These are phyloP conservation scores for Staphylotrichum tortipilum DNA, from an alignment of 495 filamentous ascomycete genomes.

Conservation along the genomic window DNA sequence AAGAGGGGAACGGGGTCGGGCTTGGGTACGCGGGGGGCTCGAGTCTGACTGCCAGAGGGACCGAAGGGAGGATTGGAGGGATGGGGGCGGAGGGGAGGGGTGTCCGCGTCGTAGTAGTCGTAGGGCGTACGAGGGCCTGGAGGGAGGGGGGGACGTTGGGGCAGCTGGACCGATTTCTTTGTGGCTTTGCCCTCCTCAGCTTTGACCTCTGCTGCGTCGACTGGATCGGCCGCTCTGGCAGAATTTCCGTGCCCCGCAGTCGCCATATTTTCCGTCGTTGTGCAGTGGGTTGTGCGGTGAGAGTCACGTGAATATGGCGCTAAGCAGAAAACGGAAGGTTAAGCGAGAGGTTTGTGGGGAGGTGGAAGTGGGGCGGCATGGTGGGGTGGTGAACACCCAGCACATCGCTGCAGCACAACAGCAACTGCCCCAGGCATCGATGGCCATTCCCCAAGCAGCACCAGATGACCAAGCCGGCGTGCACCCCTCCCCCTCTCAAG, in stretches of 20 bases:
- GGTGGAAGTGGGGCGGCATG: neutral
- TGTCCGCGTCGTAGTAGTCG: conserved; percentile 12
- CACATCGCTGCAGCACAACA: no score
- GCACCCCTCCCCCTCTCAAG: no score
- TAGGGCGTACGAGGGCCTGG: conserved; percentile 13
- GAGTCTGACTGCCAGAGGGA: no score
- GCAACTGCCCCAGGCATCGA: no score
- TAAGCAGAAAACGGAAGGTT: conserved; percentile 1
- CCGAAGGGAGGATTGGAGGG: no score
- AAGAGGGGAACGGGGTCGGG: neutral
- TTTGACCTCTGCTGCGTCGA: conserved; percentile 8
- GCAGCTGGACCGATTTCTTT: no score
- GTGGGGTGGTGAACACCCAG: no score
- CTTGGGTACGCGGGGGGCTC: neutral
- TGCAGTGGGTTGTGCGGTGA: conserved; percentile 13
- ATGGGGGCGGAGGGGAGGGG: conserved; percentile 11
- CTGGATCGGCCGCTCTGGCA: conserved; percentile 9
- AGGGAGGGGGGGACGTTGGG: conserved; percentile 12
- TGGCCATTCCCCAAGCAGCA: no score
- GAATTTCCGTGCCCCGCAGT: conserved; percentile 26
- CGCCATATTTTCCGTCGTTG: conserved; percentile 23
- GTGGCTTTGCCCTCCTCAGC: conserved; percentile 11
- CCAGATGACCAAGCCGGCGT: no score
- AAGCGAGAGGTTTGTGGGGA: conserved; percentile 7
- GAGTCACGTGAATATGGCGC: conserved; percentile 17